Percentiles rank a stretch among this genome's conserved stretches.
Conservation (phyloP, 768 basidiomycete genomes). For the Nidularia pulvinata region DNA sequence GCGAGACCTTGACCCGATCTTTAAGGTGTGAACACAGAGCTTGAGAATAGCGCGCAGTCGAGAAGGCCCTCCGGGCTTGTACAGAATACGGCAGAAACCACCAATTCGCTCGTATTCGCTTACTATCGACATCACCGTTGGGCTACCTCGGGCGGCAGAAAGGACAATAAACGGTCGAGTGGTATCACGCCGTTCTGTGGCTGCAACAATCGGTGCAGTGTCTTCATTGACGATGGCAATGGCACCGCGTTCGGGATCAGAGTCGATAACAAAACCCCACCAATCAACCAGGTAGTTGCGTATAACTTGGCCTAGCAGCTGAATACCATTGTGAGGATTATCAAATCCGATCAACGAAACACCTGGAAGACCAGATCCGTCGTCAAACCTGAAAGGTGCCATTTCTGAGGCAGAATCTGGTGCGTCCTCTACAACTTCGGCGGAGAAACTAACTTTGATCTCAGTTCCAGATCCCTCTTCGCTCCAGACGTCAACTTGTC, state of each 20-base stretch:
- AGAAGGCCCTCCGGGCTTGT: constrained; percentile 88
- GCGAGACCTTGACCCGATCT: constrained; percentile 35
- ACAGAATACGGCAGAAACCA: constrained; percentile 86
- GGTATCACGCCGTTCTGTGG: constrained; percentile 56
- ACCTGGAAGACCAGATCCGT: constrained; percentile 37
- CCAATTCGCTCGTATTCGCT: constrained; percentile 78
- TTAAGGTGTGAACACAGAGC: constrained; percentile 56
- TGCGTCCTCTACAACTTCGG: constrained; percentile 48
- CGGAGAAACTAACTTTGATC: constrained; percentile 83
- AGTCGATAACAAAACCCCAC: constrained; percentile 69
- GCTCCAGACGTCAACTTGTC: constrained; percentile 94
- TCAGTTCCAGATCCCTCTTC: constrained; percentile 90
- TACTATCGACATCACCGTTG: constrained; percentile 58
- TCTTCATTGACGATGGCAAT: constrained; percentile 87
- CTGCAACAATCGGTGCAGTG: constrained; percentile 49
- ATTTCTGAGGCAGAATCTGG: constrained; percentile 28
- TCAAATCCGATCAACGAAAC: constrained; percentile 79
- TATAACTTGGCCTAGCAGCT: constrained; percentile 64
- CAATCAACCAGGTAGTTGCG: constrained; percentile 67
- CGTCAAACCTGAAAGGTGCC: constrained; percentile 44
- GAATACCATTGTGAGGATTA: constrained; percentile 57
- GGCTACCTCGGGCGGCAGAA: constrained; percentile 68
- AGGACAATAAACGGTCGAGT: constrained; percentile 74
- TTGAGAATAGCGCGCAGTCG: constrained; percentile 68
- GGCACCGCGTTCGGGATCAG: constrained; percentile 49